Evolutionary conservation across 164 flowering plant species (phyloP).

Genomic region (Aristolochia californica): DNA sequence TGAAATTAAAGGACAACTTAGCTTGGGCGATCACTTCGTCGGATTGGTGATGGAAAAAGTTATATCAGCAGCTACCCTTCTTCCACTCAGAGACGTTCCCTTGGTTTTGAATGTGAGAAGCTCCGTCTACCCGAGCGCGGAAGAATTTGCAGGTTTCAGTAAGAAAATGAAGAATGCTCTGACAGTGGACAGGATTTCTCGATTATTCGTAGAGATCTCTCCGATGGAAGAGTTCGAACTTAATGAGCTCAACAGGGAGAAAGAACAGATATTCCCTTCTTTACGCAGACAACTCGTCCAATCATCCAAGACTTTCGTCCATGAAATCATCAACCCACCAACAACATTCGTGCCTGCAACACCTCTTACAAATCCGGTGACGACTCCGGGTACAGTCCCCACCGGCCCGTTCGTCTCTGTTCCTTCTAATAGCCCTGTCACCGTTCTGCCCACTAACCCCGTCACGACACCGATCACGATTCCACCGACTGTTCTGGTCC

Average conservation of each 20-base stretch:
- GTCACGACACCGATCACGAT: constrained; percentile 26
- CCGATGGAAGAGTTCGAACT: constrained; percentile 14
- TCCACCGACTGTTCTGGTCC: constrained; percentile 19
- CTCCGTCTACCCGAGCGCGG: constrained; percentile 15
- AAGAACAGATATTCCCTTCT: constrained; percentile 19
- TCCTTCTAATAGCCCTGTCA: constrained; percentile 33
- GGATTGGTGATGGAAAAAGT: constrained; percentile 21
- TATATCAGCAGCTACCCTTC: constrained; percentile 12
- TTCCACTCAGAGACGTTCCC: constrained; percentile 18
- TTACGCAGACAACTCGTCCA: constrained; percentile 29
- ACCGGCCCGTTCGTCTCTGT: constrained; percentile 25
- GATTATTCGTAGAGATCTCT: constrained; percentile 21
- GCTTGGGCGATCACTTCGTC: constrained; percentile 26
- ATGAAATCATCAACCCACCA: constrained; percentile 7
- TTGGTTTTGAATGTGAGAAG: constrained; percentile 27
- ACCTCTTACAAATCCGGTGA: constrained; percentile 13
- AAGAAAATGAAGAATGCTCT: constrained; percentile 13
- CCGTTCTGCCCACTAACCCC: constrained; percentile 17
- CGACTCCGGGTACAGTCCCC: constrained; percentile 7
- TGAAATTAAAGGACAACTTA: constrained; percentile 15
- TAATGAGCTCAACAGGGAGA: constrained; percentile 19
- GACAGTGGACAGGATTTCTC: constrained; percentile 9
- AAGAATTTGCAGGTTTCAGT: constrained; percentile 17
- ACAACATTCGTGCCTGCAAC: constrained; percentile 3
- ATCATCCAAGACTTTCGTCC: constrained; percentile 4